Conservation (phyloP, 2,329 filamentous ascomycete species). For the Sporothrix pallida region DNA sequence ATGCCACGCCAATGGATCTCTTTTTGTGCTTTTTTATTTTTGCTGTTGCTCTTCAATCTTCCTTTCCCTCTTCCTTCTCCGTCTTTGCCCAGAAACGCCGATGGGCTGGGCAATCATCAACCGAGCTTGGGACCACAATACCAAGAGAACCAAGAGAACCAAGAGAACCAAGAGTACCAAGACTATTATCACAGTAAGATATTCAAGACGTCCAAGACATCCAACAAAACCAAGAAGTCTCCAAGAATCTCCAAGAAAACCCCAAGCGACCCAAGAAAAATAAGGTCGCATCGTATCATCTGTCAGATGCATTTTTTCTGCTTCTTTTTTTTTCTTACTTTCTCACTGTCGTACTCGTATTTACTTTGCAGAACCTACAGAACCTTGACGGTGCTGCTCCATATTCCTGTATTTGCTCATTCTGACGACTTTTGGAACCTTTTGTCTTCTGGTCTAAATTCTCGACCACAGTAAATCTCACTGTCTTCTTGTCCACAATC, state of each 20-base stretch:
- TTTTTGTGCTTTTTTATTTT: neutral
- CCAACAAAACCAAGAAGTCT: neutral
- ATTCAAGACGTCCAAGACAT: neutral
- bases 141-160: neutral
- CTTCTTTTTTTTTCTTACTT: neutral
- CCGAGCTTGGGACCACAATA: neutral
- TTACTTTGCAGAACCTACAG: neutral
- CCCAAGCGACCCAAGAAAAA: neutral
- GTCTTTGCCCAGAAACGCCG: conserved; percentile 1
- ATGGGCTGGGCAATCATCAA: conserved; percentile 2
- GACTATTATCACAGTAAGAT: no score
- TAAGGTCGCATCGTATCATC: neutral
- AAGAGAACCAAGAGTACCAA: neutral
- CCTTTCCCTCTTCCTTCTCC: neutral
- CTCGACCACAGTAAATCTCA: neutral
- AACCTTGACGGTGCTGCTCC: neutral
- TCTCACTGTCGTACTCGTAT: conserved; percentile 16
- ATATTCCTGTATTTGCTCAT: neutral
- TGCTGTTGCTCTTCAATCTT: no score
- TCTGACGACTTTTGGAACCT: conserved; percentile 14
- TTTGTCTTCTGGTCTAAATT: neutral
- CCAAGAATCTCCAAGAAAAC: conserved; percentile 1
- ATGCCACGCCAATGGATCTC: neutral
- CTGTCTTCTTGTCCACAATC: neutral
- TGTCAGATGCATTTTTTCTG: neutral